Evolutionary conservation across 352 stramenopile genomes (phyloP).

Genomic region (Plasmopara muralis): DNA sequence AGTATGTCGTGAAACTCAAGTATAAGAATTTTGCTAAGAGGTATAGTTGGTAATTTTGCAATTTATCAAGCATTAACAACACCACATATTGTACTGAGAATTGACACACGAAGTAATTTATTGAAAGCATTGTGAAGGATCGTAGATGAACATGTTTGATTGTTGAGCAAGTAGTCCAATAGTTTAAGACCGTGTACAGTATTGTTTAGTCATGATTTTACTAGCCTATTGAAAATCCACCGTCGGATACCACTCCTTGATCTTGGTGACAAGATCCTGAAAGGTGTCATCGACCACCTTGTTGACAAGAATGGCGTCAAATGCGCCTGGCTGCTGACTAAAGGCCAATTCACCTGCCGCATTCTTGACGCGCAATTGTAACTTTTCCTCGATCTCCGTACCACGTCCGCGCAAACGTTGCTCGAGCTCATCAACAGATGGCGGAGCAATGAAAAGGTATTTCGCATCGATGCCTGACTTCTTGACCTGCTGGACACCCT

Average conservation of each 20-base stretch:
- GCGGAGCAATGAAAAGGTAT: constrained; percentile 96
- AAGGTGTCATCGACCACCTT: constrained; percentile 82
- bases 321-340: constrained; percentile 69
- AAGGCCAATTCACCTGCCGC: constrained; percentile 91
- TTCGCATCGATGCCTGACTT: constrained; percentile 80
- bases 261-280: constrained; percentile 47
- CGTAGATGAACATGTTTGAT: too few relatives aligned
- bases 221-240: constrained; percentile 39
- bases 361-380: constrained; percentile 91
- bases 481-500: constrained; percentile 95
- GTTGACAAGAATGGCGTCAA: constrained; percentile 89
- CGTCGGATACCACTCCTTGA: constrained; percentile 74
- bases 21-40: too few relatives aligned
- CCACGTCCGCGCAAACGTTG: constrained; percentile 89
- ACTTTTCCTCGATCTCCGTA: constrained; percentile 96
- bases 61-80: too few relatives aligned
- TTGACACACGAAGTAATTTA: too few relatives aligned
- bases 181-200: too few relatives aligned
- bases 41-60: too few relatives aligned
- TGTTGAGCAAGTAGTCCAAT: too few relatives aligned
- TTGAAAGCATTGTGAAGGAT: too few relatives aligned
- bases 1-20: too few relatives aligned
- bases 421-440: constrained; percentile 93
- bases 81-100: too few relatives aligned
- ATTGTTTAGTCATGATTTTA: neutral